A percentile compares a stretch with the other conserved stretches of the same genome.
Evolutionary conservation across 345 rosid species (phyloP).

Genomic region (Citrus cavaleriei): DNA sequence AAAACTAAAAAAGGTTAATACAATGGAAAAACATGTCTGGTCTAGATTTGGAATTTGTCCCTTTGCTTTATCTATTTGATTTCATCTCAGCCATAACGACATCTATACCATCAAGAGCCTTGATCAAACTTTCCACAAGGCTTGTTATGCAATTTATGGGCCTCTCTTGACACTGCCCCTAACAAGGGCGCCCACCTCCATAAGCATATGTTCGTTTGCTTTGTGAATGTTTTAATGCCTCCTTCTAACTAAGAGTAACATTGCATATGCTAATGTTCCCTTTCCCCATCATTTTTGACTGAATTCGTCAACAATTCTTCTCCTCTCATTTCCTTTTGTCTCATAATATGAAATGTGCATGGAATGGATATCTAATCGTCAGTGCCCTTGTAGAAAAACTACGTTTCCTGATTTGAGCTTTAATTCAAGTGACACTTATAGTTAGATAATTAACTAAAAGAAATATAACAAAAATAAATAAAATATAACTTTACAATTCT

Average conservation of each 20-base stretch:
- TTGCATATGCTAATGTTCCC: not conserved
- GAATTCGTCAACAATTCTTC: conserved; percentile 1
- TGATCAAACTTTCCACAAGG: not conserved
- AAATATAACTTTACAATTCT: no score
- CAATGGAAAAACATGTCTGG: not conserved
- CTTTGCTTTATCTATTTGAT: not conserved
- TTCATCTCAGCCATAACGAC: conserved; percentile 7
- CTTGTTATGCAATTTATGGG: not conserved
- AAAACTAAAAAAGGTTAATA: not conserved
- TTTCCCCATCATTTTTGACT: conserved; percentile 14
- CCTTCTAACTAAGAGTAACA: not conserved
- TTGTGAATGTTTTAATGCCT: not conserved
- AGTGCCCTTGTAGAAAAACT: not conserved
- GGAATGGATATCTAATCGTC: not conserved
- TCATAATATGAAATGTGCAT: not conserved
- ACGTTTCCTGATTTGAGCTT: not conserved
- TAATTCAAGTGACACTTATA: no score
- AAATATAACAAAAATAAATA: no score
- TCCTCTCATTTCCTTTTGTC: not conserved
- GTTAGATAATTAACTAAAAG: no score
- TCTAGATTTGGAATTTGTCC: not conserved
- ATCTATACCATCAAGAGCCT: not conserved
- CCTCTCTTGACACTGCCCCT: not conserved
- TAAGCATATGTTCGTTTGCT: conserved; percentile 6
- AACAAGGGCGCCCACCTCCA: not conserved